phyloP scores from a whole-genome alignment of 306 rosid genomes.

The Potentilla sterilis region DNA sequence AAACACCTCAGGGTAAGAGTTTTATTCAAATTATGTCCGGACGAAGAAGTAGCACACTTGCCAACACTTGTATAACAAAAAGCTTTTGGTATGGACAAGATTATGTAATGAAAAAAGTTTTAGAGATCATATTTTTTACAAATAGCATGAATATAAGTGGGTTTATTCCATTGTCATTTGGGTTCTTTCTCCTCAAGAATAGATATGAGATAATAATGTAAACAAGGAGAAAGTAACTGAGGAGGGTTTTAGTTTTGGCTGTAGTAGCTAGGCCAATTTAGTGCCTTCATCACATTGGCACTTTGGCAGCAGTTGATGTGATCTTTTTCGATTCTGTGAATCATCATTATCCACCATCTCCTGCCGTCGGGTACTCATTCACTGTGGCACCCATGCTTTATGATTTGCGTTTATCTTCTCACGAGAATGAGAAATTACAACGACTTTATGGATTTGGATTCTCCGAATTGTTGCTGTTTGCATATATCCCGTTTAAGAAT shows the following conservation, averaged over 20 bases:
- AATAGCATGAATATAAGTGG: background rate
- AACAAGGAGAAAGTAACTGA: background rate
- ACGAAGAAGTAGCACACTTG: background rate
- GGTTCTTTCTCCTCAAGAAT: too few relatives aligned
- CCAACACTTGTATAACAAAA: background rate
- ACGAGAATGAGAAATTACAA: background rate
- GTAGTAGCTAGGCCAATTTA: background rate
- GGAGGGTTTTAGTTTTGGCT: background rate
- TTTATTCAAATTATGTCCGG: background rate
- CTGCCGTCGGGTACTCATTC: constrained; percentile 8
- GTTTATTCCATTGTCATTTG: background rate
- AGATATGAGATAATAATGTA: too few relatives aligned
- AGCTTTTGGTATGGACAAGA: background rate
- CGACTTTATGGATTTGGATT: background rate
- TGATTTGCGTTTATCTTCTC: background rate
- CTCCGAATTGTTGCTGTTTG: too few relatives aligned
- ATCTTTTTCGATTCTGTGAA: constrained; percentile 3
- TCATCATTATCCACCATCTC: background rate
- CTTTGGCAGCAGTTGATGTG: background rate
- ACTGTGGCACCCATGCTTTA: background rate
- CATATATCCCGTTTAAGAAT: too few relatives aligned
- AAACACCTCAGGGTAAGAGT: background rate
- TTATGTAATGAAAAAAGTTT: background rate
- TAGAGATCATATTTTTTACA: background rate
- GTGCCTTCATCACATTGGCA: background rate